Conservation (phyloP, 2,329 filamentous ascomycete species). For the Cadophora sp. region DNA sequence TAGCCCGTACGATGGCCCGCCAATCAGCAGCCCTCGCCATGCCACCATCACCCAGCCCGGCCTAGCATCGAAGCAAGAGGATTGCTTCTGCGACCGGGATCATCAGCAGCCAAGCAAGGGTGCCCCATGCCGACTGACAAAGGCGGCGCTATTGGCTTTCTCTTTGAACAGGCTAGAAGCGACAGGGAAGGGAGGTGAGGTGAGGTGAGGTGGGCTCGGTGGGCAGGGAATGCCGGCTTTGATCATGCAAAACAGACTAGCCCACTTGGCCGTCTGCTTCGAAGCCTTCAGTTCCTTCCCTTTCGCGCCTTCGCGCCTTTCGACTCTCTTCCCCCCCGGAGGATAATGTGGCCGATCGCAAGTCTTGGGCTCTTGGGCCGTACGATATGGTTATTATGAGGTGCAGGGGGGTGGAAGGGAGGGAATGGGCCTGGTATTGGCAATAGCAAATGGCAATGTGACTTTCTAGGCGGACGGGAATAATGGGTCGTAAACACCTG, state of each 20-base stretch:
- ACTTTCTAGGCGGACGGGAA: constrained; percentile 10
- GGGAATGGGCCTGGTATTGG: too few species aligned
- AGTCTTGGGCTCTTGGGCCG: constrained; percentile 10
- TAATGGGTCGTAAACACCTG: background rate
- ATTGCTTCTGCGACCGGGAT: constrained; percentile 25
- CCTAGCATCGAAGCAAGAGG: constrained; percentile 32
- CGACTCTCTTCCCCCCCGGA: background rate
- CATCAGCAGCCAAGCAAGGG: background rate
- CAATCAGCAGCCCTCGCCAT: background rate
- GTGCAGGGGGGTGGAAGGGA: constrained; percentile 11
- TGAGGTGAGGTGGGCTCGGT: too few species aligned
- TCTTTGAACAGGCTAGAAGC: constrained; percentile 13
- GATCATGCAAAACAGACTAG: constrained; percentile 21
- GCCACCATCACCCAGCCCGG: background rate
- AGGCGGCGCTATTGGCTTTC: constrained; percentile 23
- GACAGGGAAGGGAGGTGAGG: too few species aligned
- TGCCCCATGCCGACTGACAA: constrained; percentile 19
- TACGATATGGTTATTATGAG: background rate
- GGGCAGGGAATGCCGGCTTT: constrained; percentile 1
- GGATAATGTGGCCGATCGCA: constrained; percentile 25
- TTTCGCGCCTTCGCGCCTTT: constrained; percentile 5
- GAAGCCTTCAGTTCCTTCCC: constrained; percentile 21
- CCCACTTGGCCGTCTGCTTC: constrained; percentile 10
- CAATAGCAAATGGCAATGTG: background rate
- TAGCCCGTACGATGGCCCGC: background rate